Evolutionary conservation across 2,329 filamentous ascomycete species (phyloP).

Genomic region (Ophiostoma montium): DNA sequence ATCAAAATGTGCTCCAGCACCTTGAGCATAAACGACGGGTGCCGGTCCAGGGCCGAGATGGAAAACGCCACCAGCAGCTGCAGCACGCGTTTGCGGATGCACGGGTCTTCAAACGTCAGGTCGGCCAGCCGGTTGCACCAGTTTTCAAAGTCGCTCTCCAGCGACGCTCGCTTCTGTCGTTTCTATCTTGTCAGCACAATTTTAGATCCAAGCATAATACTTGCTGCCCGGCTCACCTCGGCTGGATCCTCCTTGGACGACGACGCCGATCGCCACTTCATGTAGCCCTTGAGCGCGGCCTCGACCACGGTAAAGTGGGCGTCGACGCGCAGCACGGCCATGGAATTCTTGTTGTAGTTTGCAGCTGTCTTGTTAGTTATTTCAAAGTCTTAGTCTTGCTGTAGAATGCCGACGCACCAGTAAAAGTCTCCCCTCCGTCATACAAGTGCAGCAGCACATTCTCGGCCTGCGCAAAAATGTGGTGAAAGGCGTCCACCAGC

Average conservation of each 20-base stretch:
- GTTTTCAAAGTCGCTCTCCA: conserved; percentile 51
- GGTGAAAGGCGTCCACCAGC: conserved; percentile 69
- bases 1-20: conserved; percentile 85
- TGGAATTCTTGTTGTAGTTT: conserved; percentile 54
- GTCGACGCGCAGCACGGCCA: conserved; percentile 66
- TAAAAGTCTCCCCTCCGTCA: conserved; percentile 51
- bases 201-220: too few relatives aligned
- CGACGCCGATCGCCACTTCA: conserved; percentile 51
- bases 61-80: conserved; percentile 77
- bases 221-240: too few relatives aligned
- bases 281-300: conserved; percentile 75
- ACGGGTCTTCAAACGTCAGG: conserved; percentile 66
- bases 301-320: conserved; percentile 84
- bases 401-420: conserved; percentile 28
- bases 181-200: conserved; percentile 27
- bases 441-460: conserved; percentile 63
- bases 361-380: conserved; percentile 12
- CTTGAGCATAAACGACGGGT: conserved; percentile 69
- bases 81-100: conserved; percentile 67
- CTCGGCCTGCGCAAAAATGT: conserved; percentile 73
- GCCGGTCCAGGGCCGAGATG: conserved; percentile 63
- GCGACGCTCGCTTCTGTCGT: conserved; percentile 35
- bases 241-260: conserved; percentile 13
- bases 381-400: not conserved
- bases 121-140: conserved; percentile 62